Evolutionary conservation across 2,329 filamentous ascomycete species (phyloP).

Genomic region (Allantophomopsis lycopodina): DNA sequence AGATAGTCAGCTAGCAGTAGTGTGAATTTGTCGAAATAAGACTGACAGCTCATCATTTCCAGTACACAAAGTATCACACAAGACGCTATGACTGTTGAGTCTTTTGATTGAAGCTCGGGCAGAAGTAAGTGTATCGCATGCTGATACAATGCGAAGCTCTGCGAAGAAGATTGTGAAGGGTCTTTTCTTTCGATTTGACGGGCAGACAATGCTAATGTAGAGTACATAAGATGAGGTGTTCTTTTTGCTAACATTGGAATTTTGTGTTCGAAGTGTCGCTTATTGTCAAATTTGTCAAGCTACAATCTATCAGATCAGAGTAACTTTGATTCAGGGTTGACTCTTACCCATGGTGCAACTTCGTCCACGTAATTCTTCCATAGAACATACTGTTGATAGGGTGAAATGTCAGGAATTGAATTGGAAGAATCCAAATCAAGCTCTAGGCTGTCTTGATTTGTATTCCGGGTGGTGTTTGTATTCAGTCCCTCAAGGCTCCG

Average conservation of each 20-base stretch:
- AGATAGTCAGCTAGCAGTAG: not conserved
- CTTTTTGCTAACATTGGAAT: conserved; percentile 32
- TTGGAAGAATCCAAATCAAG: conserved; percentile 8
- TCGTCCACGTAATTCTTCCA: conserved; percentile 36
- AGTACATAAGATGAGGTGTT: conserved; percentile 29
- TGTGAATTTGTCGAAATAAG: not conserved
- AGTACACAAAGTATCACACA: conserved; percentile 31
- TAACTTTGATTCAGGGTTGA: too few species aligned
- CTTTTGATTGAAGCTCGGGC: conserved; percentile 26
- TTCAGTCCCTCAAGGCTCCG: too few species aligned
- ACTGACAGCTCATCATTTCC: conserved; percentile 24
- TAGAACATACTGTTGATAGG: conserved; percentile 13
- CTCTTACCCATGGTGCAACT: conserved; percentile 28
- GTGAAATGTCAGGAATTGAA: conserved; percentile 6
- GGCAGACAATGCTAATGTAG: conserved; percentile 37
- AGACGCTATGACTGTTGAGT: conserved; percentile 29
- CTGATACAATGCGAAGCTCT: conserved; percentile 38
- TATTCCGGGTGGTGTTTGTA: too few species aligned
- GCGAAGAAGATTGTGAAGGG: conserved; percentile 23
- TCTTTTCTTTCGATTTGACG: conserved; percentile 32
- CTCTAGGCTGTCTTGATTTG: conserved; percentile 5
- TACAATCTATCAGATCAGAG: not conserved
- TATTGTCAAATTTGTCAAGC: conserved; percentile 41
- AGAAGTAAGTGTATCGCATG: conserved; percentile 31
- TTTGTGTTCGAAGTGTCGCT: conserved; percentile 35